Evolutionary conservation across 164 flowering plant genomes (phyloP), one percentile per base, ranked within the genome.

Genomic region (Nymphaea thermarum): DNA sequence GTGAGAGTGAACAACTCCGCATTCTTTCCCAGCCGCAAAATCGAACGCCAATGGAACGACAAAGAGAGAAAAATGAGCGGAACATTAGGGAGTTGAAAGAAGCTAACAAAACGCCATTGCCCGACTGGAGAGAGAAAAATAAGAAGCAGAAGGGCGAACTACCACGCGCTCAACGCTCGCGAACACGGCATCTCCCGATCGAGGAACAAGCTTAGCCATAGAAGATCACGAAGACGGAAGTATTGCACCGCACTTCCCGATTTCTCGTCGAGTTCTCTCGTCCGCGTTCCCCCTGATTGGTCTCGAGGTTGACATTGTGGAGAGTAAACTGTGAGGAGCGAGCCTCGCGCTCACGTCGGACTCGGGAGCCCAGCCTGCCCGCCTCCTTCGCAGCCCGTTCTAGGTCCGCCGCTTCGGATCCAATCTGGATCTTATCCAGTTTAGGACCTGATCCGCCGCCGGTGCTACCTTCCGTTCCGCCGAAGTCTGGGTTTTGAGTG

Each of bases 1-100:
- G 98, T 93, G 64, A 93, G 70, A 4, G 97, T 91, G 68, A 93
- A 93, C n/a, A 93, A 79, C 86, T 93, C 98, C 0, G 97, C 93
- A 62, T 91, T 93, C 98, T 93, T 63, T 55, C 18, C 43, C 60
- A 16, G 15, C 45, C 3, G 10, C 65, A 57, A 36, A 16, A 43
- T 73, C 51, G 17, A 55, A 25, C 43, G 68, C 4, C 63, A 3
- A 14, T 57, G 36, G 41, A 47, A 45, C 60, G 16, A 10, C 44
- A 43, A 17, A 43, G 51, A 59, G 4, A 43, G 47, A 65, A 60
- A 67, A 64, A 7, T 15, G 16, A 43, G 16, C n/a, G 17, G 10
- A 25, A 44, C 4, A 18, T 43, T 3, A 53, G 53, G 16, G 10
- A 11, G 6, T 61, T 47, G 7, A 7, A 47, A 47, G 55, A 47